phyloP scores from a whole-genome alignment of 495 filamentous ascomycete species.

The Penicillium subrubescens region DNA sequence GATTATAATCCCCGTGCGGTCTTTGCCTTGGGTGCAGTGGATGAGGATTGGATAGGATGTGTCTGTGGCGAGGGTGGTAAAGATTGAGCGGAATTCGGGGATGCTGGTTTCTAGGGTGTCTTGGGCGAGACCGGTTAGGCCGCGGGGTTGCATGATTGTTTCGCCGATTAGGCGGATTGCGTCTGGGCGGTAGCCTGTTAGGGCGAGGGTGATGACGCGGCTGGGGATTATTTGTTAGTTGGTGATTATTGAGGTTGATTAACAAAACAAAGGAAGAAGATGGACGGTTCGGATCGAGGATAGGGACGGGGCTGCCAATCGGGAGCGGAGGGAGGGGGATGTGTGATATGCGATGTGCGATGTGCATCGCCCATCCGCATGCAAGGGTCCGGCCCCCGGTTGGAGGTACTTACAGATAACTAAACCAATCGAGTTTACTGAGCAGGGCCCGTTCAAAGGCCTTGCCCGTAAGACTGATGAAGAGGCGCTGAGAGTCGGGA shows the following conservation, averaged over 20 bases:
- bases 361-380: background rate
- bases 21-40: slow-evolving; percentile 90
- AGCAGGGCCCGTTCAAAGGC: slow-evolving; percentile 70
- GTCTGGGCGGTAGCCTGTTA: slow-evolving; percentile 64
- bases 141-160: slow-evolving; percentile 68
- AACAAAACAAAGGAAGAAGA: background rate
- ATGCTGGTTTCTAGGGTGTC: slow-evolving; percentile 66
- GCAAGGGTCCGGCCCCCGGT: slow-evolving; percentile 4
- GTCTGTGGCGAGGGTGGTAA: slow-evolving; percentile 50
- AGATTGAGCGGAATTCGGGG: slow-evolving; percentile 60
- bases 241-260: background rate
- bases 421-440: slow-evolving; percentile 66
- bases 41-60: slow-evolving; percentile 62
- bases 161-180: slow-evolving; percentile 67
- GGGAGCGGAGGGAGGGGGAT: background rate
- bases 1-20: slow-evolving; percentile 77
- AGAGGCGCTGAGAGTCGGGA: slow-evolving; percentile 57
- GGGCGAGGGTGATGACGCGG: slow-evolving; percentile 60
- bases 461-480: slow-evolving; percentile 74
- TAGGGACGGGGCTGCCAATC: background rate
- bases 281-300: background rate
- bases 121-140: slow-evolving; percentile 65
- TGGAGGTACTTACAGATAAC: slow-evolving; percentile 51
- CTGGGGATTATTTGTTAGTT: slow-evolving; percentile 28
- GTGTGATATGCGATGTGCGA: background rate